A percentile compares a stretch with the other conserved stretches of the same genome.
Evolutionary conservation across 1,284 basidiomycete genomes (phyloP).

Genomic region (Ustilago loliicola): DNA sequence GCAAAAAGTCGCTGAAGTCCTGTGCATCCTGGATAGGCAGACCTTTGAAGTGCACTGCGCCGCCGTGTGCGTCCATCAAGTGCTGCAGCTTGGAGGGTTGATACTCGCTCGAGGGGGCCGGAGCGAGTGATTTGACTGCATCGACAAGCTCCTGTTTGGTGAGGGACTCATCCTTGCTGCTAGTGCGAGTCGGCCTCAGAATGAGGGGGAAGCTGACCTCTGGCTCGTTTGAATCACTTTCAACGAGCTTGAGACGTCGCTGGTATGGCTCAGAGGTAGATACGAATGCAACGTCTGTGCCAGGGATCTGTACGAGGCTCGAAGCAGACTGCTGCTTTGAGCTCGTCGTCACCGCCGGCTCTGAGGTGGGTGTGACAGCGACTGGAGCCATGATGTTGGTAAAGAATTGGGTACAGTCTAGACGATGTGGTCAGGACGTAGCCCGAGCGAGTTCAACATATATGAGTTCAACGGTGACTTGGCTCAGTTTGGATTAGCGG

Average conservation of each 20-base stretch:
- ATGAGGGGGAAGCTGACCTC: constrained; percentile 38
- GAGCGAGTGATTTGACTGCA: constrained; percentile 21
- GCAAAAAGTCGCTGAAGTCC: constrained; percentile 52
- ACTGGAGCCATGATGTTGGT: constrained; percentile 28
- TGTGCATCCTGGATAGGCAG: constrained; percentile 44
- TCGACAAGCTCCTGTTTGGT: constrained; percentile 17
- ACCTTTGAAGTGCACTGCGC: constrained; percentile 44
- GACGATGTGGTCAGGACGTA: not conserved
- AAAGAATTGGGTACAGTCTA: too few species aligned
- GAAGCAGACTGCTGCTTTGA: constrained; percentile 19
- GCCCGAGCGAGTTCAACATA: not conserved
- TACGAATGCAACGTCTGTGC: constrained; percentile 22
- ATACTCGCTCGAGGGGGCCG: constrained; percentile 11
- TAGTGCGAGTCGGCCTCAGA: constrained; percentile 10
- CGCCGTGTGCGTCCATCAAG: constrained; percentile 38
- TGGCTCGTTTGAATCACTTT: constrained; percentile 22
- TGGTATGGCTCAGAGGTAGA: constrained; percentile 27
- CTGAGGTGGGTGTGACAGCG: constrained; percentile 19
- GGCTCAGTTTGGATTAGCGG: constrained; percentile 1
- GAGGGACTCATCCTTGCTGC: constrained; percentile 1
- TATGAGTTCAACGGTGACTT: not conserved
- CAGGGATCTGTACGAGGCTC: not conserved
- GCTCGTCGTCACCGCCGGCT: not conserved
- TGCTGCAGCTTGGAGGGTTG: constrained; percentile 28
- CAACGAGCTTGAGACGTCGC: constrained; percentile 32